Conservation (phyloP, 1,284 basidiomycete genomes). For the Cystobasidiaceae sp. region DNA sequence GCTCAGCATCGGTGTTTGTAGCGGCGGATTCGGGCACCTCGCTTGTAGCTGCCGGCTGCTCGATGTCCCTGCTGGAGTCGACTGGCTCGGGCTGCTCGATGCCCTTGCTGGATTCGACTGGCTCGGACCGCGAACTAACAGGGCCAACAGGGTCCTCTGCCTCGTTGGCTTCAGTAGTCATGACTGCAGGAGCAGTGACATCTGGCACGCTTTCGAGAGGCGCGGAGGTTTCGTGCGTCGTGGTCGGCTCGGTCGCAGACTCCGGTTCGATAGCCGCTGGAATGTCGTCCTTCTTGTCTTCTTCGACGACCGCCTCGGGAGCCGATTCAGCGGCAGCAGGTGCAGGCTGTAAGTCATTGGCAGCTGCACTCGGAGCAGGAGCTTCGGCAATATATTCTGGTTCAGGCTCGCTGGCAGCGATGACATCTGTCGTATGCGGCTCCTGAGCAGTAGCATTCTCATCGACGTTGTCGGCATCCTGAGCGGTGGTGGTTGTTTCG, state of each 20-base stretch:
- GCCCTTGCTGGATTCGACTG: too few relatives aligned
- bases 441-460: too few relatives aligned
- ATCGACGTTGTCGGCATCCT: too few relatives aligned
- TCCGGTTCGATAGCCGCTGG: not conserved
- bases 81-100: not conserved
- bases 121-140: too few relatives aligned
- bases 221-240: too few relatives aligned
- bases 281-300: not conserved
- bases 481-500: too few relatives aligned
- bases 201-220: too few relatives aligned
- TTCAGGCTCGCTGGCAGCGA: too few relatives aligned
- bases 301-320: not conserved
- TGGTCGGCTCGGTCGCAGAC: not conserved
- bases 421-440: too few relatives aligned
- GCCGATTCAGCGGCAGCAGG: not conserved
- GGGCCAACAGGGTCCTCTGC: not conserved
- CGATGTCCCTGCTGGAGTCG: not conserved
- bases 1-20: not conserved
- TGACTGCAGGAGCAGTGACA: not conserved
- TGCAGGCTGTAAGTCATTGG: not conserved
- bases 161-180: not conserved
- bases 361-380: not conserved
- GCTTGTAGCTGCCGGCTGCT: too few relatives aligned
- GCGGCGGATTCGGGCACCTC: not conserved
- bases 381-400: too few relatives aligned